phyloP scores from a whole-genome alignment of 2,329 filamentous ascomycete species.

The Tympanopsis confertula region DNA sequence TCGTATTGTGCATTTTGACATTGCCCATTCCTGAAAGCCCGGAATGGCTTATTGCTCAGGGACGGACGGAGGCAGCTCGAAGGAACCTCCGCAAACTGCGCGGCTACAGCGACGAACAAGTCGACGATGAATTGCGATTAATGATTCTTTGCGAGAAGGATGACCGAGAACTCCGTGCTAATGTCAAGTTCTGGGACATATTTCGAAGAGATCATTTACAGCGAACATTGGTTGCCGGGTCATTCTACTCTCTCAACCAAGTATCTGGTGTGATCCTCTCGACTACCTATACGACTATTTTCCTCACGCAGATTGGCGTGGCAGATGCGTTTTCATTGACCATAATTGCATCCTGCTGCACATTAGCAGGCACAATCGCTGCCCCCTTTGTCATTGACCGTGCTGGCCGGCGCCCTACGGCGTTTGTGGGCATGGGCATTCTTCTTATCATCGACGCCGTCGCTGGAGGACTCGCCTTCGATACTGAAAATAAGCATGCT shows the following conservation, averaged over 20 bases:
- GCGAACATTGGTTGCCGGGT: constrained; percentile 20
- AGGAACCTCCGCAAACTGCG: constrained; percentile 17
- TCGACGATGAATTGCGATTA: constrained; percentile 17
- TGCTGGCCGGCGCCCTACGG: constrained; percentile 19
- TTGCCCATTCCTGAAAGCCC: constrained; percentile 18
- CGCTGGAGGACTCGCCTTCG: constrained; percentile 19
- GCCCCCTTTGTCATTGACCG: constrained; percentile 20
- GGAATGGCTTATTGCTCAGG: constrained; percentile 16
- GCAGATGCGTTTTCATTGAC: constrained; percentile 19
- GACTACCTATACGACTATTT: constrained; percentile 22
- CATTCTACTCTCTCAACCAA: constrained; percentile 21
- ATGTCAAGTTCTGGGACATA: constrained; percentile 20
- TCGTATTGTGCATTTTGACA: constrained; percentile 15
- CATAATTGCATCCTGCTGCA: constrained; percentile 19
- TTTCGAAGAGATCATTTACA: constrained; percentile 18
- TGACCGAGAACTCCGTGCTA: constrained; percentile 9
- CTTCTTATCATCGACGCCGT: constrained; percentile 18
- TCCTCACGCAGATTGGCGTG: constrained; percentile 18
- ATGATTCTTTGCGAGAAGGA: constrained; percentile 15
- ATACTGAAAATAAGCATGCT: constrained; percentile 9
- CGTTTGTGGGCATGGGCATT: constrained; percentile 18
- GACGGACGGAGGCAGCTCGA: constrained; percentile 14
- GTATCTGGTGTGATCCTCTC: constrained; percentile 21
- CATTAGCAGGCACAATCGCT: constrained; percentile 19
- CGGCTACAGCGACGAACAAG: constrained; percentile 13